A percentile compares a stretch with the other conserved stretches of the same genome.
Evolutionary conservation across 139 green algal genomes (phyloP).

Genomic region (Chlorella sp.): DNA sequence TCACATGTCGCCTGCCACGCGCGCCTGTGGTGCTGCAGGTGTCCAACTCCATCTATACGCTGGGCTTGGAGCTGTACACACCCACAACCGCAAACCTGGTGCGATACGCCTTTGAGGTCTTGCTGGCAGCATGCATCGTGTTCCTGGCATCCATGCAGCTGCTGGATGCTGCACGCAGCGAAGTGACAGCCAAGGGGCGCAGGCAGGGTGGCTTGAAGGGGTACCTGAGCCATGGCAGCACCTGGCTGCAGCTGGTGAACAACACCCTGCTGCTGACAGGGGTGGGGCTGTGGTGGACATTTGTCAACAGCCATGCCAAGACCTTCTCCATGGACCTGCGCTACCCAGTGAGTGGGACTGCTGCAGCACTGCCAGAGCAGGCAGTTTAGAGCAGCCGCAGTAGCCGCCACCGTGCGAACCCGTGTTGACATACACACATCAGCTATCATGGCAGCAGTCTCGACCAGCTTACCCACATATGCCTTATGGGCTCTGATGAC

Average conservation of each 20-base stretch:
- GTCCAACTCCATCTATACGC: slow-evolving; percentile 53
- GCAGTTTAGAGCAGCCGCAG: no score
- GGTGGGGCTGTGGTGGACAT: not conserved
- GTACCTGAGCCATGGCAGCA: no score
- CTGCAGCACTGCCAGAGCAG: no score
- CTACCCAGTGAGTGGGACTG: no score
- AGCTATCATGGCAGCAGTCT: not conserved
- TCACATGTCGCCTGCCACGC: no score
- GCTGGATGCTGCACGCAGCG: slow-evolving; percentile 10
- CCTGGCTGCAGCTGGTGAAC: slow-evolving; percentile 14
- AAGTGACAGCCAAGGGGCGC: no score
- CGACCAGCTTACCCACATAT: not conserved
- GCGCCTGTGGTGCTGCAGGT: slow-evolving; percentile 35
- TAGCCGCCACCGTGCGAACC: no score
- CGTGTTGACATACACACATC: no score
- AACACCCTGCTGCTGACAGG: slow-evolving; percentile 13
- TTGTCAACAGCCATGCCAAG: not conserved
- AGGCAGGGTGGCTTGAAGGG: no score
- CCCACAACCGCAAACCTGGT: slow-evolving; percentile 35
- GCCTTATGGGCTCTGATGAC: slow-evolving; percentile 29
- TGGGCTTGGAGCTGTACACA: slow-evolving; percentile 70
- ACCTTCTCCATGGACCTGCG: no score
- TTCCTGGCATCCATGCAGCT: slow-evolving; percentile 20
- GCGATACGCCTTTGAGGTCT: slow-evolving; percentile 56
- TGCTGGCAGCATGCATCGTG: slow-evolving; percentile 49